Percentiles rank a stretch among this genome's conserved stretches.
These are phyloP conservation scores for Arthroderma uncinatum DNA, from an alignment of 2,329 filamentous ascomycete species.

Conservation along the genomic window DNA sequence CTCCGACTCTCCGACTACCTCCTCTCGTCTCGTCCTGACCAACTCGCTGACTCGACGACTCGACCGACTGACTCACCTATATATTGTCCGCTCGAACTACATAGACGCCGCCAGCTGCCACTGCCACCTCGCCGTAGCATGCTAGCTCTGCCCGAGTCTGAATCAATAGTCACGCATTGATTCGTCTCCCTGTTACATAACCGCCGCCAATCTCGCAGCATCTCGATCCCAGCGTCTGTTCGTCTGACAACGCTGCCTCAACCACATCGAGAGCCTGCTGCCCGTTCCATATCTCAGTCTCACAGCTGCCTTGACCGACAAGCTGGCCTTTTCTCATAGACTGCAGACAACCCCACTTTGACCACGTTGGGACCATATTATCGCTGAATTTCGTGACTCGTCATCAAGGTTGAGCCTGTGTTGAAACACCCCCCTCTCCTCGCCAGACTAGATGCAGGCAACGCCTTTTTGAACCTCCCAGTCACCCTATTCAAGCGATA, in stretches of 20 bases:
- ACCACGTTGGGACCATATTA: background rate
- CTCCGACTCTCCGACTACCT: conserved; percentile 10
- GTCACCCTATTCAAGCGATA: conserved; percentile 1
- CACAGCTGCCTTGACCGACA: no score
- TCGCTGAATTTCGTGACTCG: conserved; percentile 4
- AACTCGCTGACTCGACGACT: conserved; percentile 14
- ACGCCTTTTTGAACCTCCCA: background rate
- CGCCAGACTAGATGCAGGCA: background rate
- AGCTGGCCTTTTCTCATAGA: background rate
- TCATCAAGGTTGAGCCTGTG: conserved; percentile 1
- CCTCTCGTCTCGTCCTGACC: conserved; percentile 7
- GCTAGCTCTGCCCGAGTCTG: background rate
- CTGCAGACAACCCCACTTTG: background rate
- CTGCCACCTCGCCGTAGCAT: background rate
- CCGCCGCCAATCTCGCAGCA: background rate
- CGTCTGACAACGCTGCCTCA: background rate
- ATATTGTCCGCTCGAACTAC: background rate
- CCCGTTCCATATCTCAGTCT: background rate
- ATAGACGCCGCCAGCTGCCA: background rate
- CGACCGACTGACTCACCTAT: conserved; percentile 21
- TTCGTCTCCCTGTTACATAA: background rate
- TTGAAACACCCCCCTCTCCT: background rate
- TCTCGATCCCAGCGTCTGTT: background rate
- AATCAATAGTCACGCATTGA: background rate
- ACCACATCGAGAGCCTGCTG: background rate